phyloP scores from a whole-genome alignment of 2,329 filamentous ascomycete species.

The Ploettnerulaceae sp. region DNA sequence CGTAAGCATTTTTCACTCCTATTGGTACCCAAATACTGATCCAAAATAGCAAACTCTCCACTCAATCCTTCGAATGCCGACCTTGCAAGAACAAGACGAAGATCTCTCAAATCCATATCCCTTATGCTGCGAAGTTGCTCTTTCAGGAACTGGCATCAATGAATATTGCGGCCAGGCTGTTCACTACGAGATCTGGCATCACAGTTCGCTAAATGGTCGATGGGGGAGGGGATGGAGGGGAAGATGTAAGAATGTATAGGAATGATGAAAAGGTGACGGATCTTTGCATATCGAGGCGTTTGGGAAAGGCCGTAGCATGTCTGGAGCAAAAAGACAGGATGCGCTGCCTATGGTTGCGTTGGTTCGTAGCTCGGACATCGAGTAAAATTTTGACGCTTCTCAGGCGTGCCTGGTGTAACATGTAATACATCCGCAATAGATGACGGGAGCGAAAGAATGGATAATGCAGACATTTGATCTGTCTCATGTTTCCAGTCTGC shows the following conservation, averaged over 20 bases:
- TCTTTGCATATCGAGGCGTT: slow-evolving; percentile 32
- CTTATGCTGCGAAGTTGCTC: slow-evolving; percentile 93
- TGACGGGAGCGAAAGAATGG: slow-evolving; percentile 4
- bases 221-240: slow-evolving; percentile 1
- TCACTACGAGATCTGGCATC: slow-evolving; percentile 77
- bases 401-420: slow-evolving; percentile 17
- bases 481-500: background rate
- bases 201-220: slow-evolving; percentile 53
- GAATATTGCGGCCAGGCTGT: slow-evolving; percentile 98
- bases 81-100: slow-evolving; percentile 99
- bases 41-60: slow-evolving; percentile 72
- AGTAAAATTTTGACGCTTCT: slow-evolving; percentile 9
- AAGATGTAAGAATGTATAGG: slow-evolving; percentile 18
- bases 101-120: slow-evolving; percentile 96
- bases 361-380: too few species aligned
- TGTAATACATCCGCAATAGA: slow-evolving; percentile 9
- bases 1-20: slow-evolving; percentile 58
- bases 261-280: slow-evolving; percentile 9
- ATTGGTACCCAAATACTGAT: slow-evolving; percentile 34
- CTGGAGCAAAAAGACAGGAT: slow-evolving; percentile 8
- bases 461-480: slow-evolving; percentile 16
- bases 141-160: slow-evolving; percentile 98
- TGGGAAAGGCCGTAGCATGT: slow-evolving; percentile 26
- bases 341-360: too few species aligned
- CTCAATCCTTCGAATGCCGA: slow-evolving; percentile 92